These are phyloP conservation scores for Ustilago shanxiensis DNA, from an alignment of 1,284 basidiomycete genomes.

Conservation along the genomic window DNA sequence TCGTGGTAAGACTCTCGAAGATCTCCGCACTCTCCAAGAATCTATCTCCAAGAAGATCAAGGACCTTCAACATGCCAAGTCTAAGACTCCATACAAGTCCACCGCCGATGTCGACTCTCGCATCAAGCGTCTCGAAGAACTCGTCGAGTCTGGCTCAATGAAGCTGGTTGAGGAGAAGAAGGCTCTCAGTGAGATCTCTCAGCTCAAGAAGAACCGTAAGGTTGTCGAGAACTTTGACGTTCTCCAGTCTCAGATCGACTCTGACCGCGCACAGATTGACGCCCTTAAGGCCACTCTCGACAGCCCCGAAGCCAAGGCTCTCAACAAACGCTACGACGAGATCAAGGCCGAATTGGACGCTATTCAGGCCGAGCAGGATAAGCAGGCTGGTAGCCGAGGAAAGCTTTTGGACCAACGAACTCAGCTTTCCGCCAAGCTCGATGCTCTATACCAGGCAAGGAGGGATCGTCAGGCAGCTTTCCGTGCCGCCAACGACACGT, in stretches of 20 bases:
- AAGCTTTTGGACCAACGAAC: slow-evolving; percentile 92
- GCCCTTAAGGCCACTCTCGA: slow-evolving; percentile 86
- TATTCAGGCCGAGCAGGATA: slow-evolving; percentile 87
- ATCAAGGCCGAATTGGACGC: slow-evolving; percentile 89
- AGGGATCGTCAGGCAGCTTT: slow-evolving; percentile 74
- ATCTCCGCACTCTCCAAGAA: slow-evolving; percentile 86
- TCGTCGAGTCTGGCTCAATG: slow-evolving; percentile 90
- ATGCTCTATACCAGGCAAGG: slow-evolving; percentile 82
- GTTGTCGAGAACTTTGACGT: slow-evolving; percentile 58
- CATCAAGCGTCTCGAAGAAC: slow-evolving; percentile 79
- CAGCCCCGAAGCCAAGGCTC: slow-evolving; percentile 88
- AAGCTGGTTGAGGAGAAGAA: slow-evolving; percentile 97
- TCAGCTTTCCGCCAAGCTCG: slow-evolving; percentile 74
- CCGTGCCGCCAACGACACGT: slow-evolving; percentile 64
- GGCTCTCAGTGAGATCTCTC: slow-evolving; percentile 87
- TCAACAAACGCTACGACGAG: slow-evolving; percentile 83
- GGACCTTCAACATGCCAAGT: slow-evolving; percentile 84
- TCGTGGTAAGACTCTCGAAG: slow-evolving; percentile 82
- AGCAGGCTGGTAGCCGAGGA: slow-evolving; percentile 82
- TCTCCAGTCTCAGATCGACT: slow-evolving; percentile 83
- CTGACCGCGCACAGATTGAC: slow-evolving; percentile 81
- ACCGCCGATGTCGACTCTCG: slow-evolving; percentile 89
- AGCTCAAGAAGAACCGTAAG: slow-evolving; percentile 72
- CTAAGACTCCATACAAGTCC: slow-evolving; percentile 86
- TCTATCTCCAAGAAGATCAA: slow-evolving; percentile 88